phyloP scores from a whole-genome alignment of 257 asterid genomes.

The Scutellaria galericulata region DNA sequence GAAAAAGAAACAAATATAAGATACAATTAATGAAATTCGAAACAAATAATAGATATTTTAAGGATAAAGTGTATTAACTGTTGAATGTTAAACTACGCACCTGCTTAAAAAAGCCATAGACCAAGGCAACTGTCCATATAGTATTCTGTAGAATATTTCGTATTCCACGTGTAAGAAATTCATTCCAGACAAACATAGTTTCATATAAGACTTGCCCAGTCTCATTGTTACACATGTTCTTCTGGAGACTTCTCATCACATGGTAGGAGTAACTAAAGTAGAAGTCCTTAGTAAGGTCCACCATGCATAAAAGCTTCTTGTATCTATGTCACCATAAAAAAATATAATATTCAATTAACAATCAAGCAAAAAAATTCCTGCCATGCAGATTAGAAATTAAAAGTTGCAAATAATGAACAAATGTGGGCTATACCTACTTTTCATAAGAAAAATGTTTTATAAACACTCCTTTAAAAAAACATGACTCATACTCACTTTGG shows the following conservation, averaged over 20 bases:
- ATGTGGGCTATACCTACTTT: no score
- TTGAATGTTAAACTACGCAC: conserved; percentile 46
- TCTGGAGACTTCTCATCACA: conserved; percentile 94
- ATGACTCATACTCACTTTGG: no score
- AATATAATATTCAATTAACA: conserved; percentile 23
- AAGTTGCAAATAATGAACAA: conserved; percentile 18
- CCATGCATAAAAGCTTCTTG: conserved; percentile 90
- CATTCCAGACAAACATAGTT: conserved; percentile 98
- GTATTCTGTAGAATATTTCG: conserved; percentile 82
- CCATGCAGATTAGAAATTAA: conserved; percentile 22
- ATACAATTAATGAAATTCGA: conserved; percentile 4
- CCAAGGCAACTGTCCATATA: conserved; percentile 92
- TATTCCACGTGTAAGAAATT: conserved; percentile 89
- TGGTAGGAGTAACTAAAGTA: conserved; percentile 96
- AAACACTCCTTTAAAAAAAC: not conserved
- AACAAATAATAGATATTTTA: not conserved
- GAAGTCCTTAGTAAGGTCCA: conserved; percentile 98
- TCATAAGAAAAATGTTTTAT: not conserved
- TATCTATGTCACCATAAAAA: conserved; percentile 59
- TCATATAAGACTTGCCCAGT: conserved; percentile 73
- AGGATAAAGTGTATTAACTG: not conserved
- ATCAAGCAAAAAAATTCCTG: conserved; percentile 29
- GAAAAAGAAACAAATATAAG: not conserved
- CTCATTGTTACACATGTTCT: conserved; percentile 63
- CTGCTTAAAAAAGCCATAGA: conserved; percentile 94